phyloP scores from a whole-genome alignment of 2,329 filamentous ascomycete genomes.

The Aspergillus thermomutatus region DNA sequence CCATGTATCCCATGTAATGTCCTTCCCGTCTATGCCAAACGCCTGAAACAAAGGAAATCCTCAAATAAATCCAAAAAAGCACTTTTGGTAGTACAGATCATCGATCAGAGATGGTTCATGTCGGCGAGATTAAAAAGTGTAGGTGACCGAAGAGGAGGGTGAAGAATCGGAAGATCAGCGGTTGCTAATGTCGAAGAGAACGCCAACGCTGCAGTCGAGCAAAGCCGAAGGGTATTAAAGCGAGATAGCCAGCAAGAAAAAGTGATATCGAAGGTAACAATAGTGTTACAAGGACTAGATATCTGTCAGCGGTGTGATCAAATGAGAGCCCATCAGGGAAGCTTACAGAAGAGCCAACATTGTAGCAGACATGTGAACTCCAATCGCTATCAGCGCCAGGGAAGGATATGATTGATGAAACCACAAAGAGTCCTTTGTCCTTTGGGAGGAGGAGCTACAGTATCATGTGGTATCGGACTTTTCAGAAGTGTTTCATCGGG shows the following conservation, averaged over 20 bases:
- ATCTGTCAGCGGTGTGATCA: conserved; percentile 20
- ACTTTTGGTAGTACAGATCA: conserved; percentile 24
- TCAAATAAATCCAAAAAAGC: conserved; percentile 17
- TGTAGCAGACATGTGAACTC: conserved; percentile 26
- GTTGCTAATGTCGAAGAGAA: conserved; percentile 19
- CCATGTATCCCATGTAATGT: conserved; percentile 34
- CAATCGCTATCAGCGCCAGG: conserved; percentile 23
- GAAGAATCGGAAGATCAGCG: conserved; percentile 4
- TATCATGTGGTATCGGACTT: conserved; percentile 20
- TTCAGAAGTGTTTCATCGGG: conserved; percentile 16
- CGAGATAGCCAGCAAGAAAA: conserved; percentile 18
- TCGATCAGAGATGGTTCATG: conserved; percentile 16
- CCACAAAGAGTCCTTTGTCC: conserved; percentile 21
- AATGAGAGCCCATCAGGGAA: conserved; percentile 14
- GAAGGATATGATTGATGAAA: conserved; percentile 8
- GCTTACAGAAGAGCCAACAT: conserved; percentile 22
- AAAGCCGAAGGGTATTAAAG: conserved; percentile 21
- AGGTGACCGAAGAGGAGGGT: conserved; percentile 8
- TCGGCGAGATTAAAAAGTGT: conserved; percentile 16
- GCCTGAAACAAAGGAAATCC: conserved; percentile 25
- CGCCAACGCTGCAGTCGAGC: conserved; percentile 22
- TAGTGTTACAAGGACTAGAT: conserved; percentile 32
- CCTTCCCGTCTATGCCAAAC: conserved; percentile 40
- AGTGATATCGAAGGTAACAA: conserved; percentile 13
- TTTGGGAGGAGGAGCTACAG: conserved; percentile 12